Evolutionary conservation across 2,329 filamentous ascomycete species (phyloP), one percentile per base, ranked within the genome.

Genomic region (Beauveria sp.): DNA sequence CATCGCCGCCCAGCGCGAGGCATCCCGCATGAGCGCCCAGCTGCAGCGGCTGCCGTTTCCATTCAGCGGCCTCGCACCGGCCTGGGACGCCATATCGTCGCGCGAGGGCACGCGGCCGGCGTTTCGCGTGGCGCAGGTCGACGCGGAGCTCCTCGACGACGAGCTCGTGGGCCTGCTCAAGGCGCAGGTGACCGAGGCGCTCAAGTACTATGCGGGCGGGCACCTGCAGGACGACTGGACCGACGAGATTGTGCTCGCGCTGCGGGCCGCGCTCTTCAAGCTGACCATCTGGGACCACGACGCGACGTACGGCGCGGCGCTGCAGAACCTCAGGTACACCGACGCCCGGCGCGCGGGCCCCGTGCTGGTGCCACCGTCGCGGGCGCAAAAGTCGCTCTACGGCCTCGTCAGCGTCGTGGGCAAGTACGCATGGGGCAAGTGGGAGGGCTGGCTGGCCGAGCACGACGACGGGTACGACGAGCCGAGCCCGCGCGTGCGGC

Each of bases 271-370:
- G 3, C 79, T 99, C 8, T 99, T 97, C 80, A 99, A 99, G 75
- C 83, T 99, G 64, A 91, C 90, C 18, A 87, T 99, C 62, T 99
- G 95, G 95, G 93, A 98, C 73, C 91, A 97, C 73, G 88, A 96
- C 73, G 91, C 95, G 45, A 96, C 90, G 5, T 98, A 99, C 74
- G 95, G 95, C 63, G 95, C 95, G 12, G 87, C 91, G 42, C 79
- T 99, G 55, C 95, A 99, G 74, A 96, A 96, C 65, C 81, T 99
- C 30, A 87, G 87, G 70, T 98, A 93, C 70, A 89, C 90, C 12
- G 93, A 98, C 72, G 93, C 92, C 54, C 83, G 93, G 64, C 81
- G 80, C 58, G 75, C 75, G 52, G 85, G 85, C 10, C 77, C 85
- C 0, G 83, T 88, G 28, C 76, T 89, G 57, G 82, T 85, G 14